Percentiles rank a stretch among this genome's conserved stretches.
These are phyloP conservation scores for Suillus plorans DNA, from an alignment of 768 basidiomycete species.

Conservation along the genomic window DNA sequence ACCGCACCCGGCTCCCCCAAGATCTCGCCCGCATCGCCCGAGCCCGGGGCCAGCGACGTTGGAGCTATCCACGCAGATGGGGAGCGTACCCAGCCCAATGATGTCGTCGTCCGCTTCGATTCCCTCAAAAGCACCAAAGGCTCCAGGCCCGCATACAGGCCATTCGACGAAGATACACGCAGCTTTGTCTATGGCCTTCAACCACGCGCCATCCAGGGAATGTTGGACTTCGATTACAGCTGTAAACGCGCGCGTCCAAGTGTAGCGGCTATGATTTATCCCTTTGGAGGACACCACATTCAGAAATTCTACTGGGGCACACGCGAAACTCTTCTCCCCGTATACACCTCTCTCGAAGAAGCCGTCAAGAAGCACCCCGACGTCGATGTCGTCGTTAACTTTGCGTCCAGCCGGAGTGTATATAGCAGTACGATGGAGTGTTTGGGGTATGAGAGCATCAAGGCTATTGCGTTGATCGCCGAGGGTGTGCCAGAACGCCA, in stretches of 20 bases:
- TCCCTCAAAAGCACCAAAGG: slow-evolving; percentile 78
- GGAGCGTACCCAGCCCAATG: slow-evolving; percentile 78
- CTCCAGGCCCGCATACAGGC: slow-evolving; percentile 76
- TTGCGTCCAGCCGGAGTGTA: slow-evolving; percentile 90
- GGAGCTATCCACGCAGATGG: slow-evolving; percentile 78
- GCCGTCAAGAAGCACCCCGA: slow-evolving; percentile 94
- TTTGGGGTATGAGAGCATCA: slow-evolving; percentile 48
- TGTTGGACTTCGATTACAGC: slow-evolving; percentile 98
- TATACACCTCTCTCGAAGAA: slow-evolving; percentile 90
- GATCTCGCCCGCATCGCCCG: slow-evolving; percentile 23
- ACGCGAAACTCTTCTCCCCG: slow-evolving; percentile 96
- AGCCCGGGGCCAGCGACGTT: slow-evolving; percentile 46
- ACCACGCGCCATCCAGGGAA: slow-evolving; percentile 97
- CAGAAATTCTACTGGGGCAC: slow-evolving; percentile 99
- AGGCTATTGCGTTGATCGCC: slow-evolving; percentile 86
- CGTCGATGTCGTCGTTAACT: slow-evolving; percentile 98
- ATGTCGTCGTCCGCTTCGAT: slow-evolving; percentile 91
- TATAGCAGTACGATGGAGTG: slow-evolving; percentile 95
- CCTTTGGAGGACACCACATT: slow-evolving; percentile 99
- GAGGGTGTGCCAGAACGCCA: slow-evolving; percentile 99
- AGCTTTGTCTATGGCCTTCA: slow-evolving; percentile 98
- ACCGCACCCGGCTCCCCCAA: slow-evolving; percentile 49
- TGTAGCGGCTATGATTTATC: slow-evolving; percentile 99
- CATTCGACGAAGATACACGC: slow-evolving; percentile 92
- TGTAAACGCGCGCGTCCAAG: slow-evolving; percentile 90